Percentiles rank a stretch among this genome's conserved stretches.
phyloP scores from a whole-genome alignment of 2,329 filamentous ascomycete species.

The Pseudocercospora pini-densiflorae region DNA sequence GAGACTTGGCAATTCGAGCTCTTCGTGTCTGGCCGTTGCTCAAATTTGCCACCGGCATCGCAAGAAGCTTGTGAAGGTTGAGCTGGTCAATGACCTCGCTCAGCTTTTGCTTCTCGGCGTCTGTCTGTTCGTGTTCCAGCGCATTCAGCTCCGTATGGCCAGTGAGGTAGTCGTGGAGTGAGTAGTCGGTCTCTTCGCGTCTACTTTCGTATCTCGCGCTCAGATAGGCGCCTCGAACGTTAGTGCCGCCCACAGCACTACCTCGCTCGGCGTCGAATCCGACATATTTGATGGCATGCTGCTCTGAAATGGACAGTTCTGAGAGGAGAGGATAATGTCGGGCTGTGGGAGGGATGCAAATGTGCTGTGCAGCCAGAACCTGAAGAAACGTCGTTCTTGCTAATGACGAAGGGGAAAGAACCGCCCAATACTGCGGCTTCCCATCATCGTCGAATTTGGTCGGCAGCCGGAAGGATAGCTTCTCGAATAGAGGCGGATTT shows the following conservation, averaged over 20 bases:
- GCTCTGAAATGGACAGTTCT: constrained; percentile 60
- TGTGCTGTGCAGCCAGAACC: constrained; percentile 73
- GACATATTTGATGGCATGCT: constrained; percentile 80
- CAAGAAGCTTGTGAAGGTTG: constrained; percentile 68
- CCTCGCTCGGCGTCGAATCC: constrained; percentile 80
- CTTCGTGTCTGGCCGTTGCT: constrained; percentile 92
- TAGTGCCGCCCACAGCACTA: constrained; percentile 56
- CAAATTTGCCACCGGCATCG: constrained; percentile 84
- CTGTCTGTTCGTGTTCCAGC: constrained; percentile 54
- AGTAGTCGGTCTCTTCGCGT: constrained; percentile 86
- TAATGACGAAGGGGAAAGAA: constrained; percentile 78
- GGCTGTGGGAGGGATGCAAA: constrained; percentile 75
- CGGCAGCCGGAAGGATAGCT: constrained; percentile 72
- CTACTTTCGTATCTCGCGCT: constrained; percentile 89
- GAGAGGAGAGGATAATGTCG: constrained; percentile 80
- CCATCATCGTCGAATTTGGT: constrained; percentile 7
- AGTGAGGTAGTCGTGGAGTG: constrained; percentile 76
- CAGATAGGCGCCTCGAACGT: constrained; percentile 76
- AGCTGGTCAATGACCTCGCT: constrained; percentile 71
- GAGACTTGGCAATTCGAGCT: constrained; percentile 83
- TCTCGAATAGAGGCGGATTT: constrained; percentile 58
- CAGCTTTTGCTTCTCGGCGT: constrained; percentile 56
- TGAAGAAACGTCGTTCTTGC: constrained; percentile 85
- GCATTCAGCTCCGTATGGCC: constrained; percentile 86
- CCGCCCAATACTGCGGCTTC: constrained; percentile 71